Conservation (phyloP, 1,284 basidiomycete species). For the Ganoderma lucidum region DNA sequence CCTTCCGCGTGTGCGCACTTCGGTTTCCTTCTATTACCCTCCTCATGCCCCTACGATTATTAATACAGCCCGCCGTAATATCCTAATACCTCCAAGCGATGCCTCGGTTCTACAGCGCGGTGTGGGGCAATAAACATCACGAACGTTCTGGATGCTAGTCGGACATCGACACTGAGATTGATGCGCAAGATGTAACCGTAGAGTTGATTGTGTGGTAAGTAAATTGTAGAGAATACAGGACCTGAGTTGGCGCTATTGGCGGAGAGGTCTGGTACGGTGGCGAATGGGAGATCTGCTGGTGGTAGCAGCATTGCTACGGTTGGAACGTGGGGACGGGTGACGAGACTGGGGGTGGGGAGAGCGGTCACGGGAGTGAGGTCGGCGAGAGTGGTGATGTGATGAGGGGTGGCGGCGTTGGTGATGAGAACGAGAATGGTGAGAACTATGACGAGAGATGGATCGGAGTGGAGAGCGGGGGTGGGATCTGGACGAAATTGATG, state of each 20-base stretch:
- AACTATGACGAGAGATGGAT: not conserved
- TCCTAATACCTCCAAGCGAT: slow-evolving; percentile 23
- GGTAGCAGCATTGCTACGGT: not conserved
- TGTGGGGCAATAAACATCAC: slow-evolving; percentile 14
- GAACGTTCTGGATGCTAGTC: not conserved
- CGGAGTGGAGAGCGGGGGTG: not conserved
- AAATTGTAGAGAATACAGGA: not conserved
- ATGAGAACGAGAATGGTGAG: not conserved
- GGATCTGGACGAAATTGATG: not conserved
- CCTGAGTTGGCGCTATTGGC: not conserved
- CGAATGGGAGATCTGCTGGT: not conserved
- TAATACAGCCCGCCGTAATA: slow-evolving; percentile 31
- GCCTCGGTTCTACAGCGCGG: not conserved
- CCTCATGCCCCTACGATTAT: slow-evolving; percentile 17
- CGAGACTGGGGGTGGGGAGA: not conserved
- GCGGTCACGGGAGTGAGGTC: not conserved
- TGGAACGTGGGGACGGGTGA: not conserved
- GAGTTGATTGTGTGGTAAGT: not conserved
- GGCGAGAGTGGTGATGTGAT: not conserved
- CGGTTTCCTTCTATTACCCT: slow-evolving; percentile 10
- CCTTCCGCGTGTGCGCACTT: slow-evolving; percentile 11
- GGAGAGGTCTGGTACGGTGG: not conserved
- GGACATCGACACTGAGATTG: not conserved
- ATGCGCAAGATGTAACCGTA: not conserved
- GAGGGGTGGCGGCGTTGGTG: not conserved